Base-by-base conservation (phyloP, 257 asterid species). In the Solanum ossicruentum region DNA sequence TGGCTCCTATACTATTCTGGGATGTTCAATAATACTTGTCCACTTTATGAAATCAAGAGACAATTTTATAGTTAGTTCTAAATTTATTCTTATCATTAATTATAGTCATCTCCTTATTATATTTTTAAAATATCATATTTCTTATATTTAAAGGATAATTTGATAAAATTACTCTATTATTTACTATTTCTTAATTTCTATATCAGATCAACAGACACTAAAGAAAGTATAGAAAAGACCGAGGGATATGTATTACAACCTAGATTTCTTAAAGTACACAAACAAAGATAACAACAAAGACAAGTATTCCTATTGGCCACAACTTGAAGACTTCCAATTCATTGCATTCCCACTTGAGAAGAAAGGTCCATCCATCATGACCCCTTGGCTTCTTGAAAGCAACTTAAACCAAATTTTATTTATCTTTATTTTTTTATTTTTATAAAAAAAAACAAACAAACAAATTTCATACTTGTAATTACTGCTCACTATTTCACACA, bases 361-460 rank as follows among this genome's bases (percentile, higher is more conserved):
- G 61, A 75, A 75, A 49, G 82, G 7, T 75, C 82, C 82, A 49
- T 13, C 82, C 82, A 75, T 49, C 43, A 21, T 75, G 23, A 23
- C 61, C 61, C 61, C 0, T 49, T 26, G 82, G 45, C 57, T 75
- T 49, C 81, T 16, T 75, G 43, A 75, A 8, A 75, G 23, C 41
- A 26, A 75, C 81, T 75, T 75, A 21, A 43, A 47, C 81, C 60
- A 7, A 72, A 12, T 72, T n/a, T 60, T 10, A 36, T 36, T 36
- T 36, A 2, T 36, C 4, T 28, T 28, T 28, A 28, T 28, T 28
- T 26, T 28, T 28, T 28, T 1, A 1, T 28, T 26, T 26, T 26
- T 26, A 1, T 26, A 26, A 0, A 26, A 28, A 28, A 28, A 61
- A 11, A 32, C 3, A 67, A 8, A 3, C 18, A 72, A 57, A 47